Percentiles rank a stretch among this genome's conserved stretches.
phyloP scores from a whole-genome alignment of 129 eudicot genomes.

The Scalesia atractyloides region DNA sequence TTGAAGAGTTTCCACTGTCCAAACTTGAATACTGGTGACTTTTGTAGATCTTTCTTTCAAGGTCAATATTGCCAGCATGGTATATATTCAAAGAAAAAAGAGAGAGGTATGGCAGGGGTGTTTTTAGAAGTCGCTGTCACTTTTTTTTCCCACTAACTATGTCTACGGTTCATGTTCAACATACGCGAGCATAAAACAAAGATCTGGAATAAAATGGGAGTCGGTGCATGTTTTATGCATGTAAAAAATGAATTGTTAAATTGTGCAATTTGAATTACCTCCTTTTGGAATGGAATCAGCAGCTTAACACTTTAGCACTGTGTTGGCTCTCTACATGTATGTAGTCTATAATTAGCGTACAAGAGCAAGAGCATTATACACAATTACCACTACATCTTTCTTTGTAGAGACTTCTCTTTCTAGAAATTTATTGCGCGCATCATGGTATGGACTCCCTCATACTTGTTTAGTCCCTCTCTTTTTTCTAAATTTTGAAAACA shows the following conservation, averaged over 20 bases:
- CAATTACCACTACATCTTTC: not conserved
- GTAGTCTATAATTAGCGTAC: slow-evolving; percentile 4
- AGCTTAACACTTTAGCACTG: not conserved
- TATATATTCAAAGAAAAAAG: not conserved
- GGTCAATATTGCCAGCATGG: not conserved
- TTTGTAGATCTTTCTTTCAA: not conserved
- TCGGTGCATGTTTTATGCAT: slow-evolving; percentile 17
- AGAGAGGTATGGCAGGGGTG: not conserved
- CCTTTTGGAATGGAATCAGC: slow-evolving; percentile 13
- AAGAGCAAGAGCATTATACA: not conserved
- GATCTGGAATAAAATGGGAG: not conserved
- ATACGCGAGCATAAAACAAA: not conserved
- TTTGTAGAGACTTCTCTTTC: not conserved
- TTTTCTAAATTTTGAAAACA: not conserved
- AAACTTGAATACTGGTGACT: not conserved
- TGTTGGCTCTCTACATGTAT: slow-evolving; percentile 14
- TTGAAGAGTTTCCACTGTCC: too few species aligned
- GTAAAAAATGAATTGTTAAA: not conserved
- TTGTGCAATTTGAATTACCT: not conserved
- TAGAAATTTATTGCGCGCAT: not conserved
- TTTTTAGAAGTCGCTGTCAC: not conserved
- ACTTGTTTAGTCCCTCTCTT: not conserved
- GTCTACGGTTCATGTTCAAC: not conserved
- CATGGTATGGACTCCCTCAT: slow-evolving; percentile 36
- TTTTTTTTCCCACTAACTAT: not conserved